Evolutionary conservation across 805 yeast genomes (phyloP).

Genomic region (Saccharomycopsis sp.): DNA sequence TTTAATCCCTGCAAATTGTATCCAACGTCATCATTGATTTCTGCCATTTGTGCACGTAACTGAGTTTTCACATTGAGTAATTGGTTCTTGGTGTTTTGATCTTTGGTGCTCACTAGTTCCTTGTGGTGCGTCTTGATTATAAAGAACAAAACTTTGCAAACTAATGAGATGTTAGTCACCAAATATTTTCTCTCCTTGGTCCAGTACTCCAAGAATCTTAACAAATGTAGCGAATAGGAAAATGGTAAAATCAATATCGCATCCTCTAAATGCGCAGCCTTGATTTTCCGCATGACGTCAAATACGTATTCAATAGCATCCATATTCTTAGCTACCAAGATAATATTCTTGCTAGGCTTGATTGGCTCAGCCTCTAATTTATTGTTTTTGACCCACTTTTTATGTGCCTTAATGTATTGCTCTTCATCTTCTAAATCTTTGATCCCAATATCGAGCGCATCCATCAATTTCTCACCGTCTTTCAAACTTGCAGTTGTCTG

Average conservation of each 20-base stretch:
- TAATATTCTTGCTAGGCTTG: conserved; percentile 59
- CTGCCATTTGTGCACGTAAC: conserved; percentile 38
- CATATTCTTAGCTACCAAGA: conserved; percentile 60
- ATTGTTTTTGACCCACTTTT: conserved; percentile 37
- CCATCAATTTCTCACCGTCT: conserved; percentile 89
- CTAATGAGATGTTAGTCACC: conserved; percentile 48
- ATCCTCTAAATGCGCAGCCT: conserved; percentile 83
- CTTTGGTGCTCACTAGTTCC: conserved; percentile 69
- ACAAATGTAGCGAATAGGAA: conserved; percentile 65
- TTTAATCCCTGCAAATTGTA: conserved; percentile 78
- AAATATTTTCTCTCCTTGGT: conserved; percentile 42
- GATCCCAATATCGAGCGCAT: conserved; percentile 79
- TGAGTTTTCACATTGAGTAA: conserved; percentile 56
- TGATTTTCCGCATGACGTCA: conserved; percentile 61
- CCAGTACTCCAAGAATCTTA: conserved; percentile 73
- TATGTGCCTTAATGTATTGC: conserved; percentile 41
- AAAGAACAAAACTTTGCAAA: conserved; percentile 73
- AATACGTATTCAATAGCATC: conserved; percentile 75
- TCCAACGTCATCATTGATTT: conserved; percentile 64
- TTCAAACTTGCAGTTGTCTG: conserved; percentile 89
- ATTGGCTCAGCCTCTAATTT: conserved; percentile 35
- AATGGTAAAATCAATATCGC: conserved; percentile 88
- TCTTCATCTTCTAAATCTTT: conserved; percentile 57
- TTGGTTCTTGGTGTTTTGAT: conserved; percentile 55
- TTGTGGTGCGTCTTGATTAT: conserved; percentile 65